Conservation (phyloP, 805 yeast genomes). For the Zygosaccharomyces lentus region DNA sequence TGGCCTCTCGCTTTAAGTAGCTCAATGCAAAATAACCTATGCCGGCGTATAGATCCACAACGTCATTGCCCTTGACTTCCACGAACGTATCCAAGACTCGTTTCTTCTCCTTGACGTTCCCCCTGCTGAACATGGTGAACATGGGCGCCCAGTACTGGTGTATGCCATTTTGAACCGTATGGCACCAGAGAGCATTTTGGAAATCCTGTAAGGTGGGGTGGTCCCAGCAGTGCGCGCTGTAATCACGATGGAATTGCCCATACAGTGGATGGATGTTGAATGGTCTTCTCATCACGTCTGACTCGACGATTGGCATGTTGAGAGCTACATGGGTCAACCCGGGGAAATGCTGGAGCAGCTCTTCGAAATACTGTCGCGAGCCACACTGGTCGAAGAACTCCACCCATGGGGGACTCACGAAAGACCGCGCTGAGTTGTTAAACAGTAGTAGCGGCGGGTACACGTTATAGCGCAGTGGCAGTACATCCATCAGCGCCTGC, state of each 20-base stretch:
- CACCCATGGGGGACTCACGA: constrained; percentile 40
- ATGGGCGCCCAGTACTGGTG: constrained; percentile 79
- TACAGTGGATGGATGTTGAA: constrained; percentile 51
- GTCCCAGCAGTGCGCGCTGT: constrained; percentile 18
- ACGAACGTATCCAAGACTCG: constrained; percentile 48
- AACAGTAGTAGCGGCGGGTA: constrained; percentile 67
- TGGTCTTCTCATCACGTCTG: constrained; percentile 62
- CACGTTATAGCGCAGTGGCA: constrained; percentile 47
- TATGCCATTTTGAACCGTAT: constrained; percentile 65
- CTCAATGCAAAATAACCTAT: constrained; percentile 80
- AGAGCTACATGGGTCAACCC: constrained; percentile 58
- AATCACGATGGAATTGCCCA: constrained; percentile 37
- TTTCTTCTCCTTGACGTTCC: constrained; percentile 77
- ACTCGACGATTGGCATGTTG: constrained; percentile 59
- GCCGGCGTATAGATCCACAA: constrained; percentile 75
- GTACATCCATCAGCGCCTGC: constrained; percentile 12
- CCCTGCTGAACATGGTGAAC: constrained; percentile 84
- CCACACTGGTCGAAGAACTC: constrained; percentile 16
- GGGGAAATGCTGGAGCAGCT: constrained; percentile 25
- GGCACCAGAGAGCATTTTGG: constrained; percentile 64
- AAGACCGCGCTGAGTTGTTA: constrained; percentile 43
- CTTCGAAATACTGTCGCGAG: constrained; percentile 15
- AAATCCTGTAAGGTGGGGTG: constrained; percentile 45
- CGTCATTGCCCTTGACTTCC: constrained; percentile 39
- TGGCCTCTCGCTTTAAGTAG: constrained; percentile 54